Conservation (phyloP, 208 protist species). For the Leishmania guyanensis region DNA sequence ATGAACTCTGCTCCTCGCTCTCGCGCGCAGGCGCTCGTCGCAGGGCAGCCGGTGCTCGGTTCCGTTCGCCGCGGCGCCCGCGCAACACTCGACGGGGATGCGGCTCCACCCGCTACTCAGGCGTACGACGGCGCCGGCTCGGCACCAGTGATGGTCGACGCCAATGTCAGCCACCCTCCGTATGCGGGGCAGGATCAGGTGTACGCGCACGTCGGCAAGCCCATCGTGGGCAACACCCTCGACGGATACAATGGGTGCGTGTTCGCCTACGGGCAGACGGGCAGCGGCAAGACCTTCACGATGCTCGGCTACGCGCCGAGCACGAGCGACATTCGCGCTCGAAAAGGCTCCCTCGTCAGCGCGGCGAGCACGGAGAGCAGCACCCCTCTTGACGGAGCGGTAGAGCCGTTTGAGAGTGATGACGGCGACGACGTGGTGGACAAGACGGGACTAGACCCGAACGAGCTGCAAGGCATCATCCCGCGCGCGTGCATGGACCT, state of each 20-base stretch:
- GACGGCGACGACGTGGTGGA: conserved; percentile 45
- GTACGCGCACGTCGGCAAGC: conserved; percentile 71
- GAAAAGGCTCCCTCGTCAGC: not conserved
- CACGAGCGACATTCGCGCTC: conserved; percentile 28
- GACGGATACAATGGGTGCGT: conserved; percentile 89
- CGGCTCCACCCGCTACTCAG: not conserved
- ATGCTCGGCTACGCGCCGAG: conserved; percentile 86
- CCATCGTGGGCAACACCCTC: conserved; percentile 78
- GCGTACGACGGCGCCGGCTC: conserved; percentile 45
- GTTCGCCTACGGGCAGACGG: conserved; percentile 92
- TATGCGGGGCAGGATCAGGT: conserved; percentile 75
- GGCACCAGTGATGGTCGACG: conserved; percentile 47
- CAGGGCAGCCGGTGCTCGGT: not conserved
- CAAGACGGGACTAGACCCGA: conserved; percentile 59
- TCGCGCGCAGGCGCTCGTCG: conserved; percentile 33
- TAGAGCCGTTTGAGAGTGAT: conserved; percentile 24
- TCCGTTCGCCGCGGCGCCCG: conserved; percentile 24
- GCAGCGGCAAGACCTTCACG: conserved; percentile 94
- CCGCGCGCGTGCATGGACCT: conserved; percentile 71
- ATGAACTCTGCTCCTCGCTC: conserved; percentile 48
- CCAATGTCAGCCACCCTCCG: conserved; percentile 63
- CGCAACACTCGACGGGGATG: not conserved
- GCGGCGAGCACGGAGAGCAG: not conserved
- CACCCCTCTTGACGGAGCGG: not conserved
- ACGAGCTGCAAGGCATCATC: conserved; percentile 80